Conservation (phyloP, 2,329 filamentous ascomycete species). For the Neospermospora avenae region DNA sequence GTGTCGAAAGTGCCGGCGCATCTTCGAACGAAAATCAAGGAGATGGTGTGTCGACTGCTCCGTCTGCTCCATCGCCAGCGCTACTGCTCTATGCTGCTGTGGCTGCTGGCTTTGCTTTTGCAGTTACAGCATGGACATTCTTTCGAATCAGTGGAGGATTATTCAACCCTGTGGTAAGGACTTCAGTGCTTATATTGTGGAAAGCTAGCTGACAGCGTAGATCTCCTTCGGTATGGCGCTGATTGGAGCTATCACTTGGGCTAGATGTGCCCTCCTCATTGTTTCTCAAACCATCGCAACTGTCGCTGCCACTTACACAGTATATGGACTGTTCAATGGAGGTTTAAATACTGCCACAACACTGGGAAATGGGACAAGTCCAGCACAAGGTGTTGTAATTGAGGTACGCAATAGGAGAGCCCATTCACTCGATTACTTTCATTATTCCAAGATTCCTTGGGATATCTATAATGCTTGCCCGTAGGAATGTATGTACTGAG, state of each 20-base stretch:
- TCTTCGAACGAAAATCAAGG: slow-evolving; percentile 35
- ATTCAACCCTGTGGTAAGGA: slow-evolving; percentile 47
- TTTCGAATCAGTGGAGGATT: slow-evolving; percentile 49
- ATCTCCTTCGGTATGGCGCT: slow-evolving; percentile 39
- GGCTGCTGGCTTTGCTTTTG: slow-evolving; percentile 35
- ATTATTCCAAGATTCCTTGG: too few species aligned
- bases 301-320: slow-evolving; percentile 41
- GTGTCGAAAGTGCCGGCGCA: slow-evolving; percentile 26
- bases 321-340: slow-evolving; percentile 43
- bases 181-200: too few species aligned
- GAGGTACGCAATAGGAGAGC: too few species aligned
- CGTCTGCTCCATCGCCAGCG: slow-evolving; percentile 9
- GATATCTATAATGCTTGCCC: too few species aligned
- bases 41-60: slow-evolving; percentile 22
- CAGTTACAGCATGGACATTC: slow-evolving; percentile 45
- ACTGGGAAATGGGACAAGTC: slow-evolving; percentile 39
- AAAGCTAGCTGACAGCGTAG: slow-evolving; percentile 15
- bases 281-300: slow-evolving; percentile 36
- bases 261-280: slow-evolving; percentile 34
- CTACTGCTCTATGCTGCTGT: slow-evolving; percentile 32
- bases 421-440: too few species aligned
- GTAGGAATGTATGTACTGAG: too few species aligned
- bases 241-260: slow-evolving; percentile 36
- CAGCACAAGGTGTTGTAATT: slow-evolving; percentile 47
- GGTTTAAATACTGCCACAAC: slow-evolving; percentile 42